Conservation (phyloP, 1,284 basidiomycete genomes). For the Austroboletus rostrupii region DNA sequence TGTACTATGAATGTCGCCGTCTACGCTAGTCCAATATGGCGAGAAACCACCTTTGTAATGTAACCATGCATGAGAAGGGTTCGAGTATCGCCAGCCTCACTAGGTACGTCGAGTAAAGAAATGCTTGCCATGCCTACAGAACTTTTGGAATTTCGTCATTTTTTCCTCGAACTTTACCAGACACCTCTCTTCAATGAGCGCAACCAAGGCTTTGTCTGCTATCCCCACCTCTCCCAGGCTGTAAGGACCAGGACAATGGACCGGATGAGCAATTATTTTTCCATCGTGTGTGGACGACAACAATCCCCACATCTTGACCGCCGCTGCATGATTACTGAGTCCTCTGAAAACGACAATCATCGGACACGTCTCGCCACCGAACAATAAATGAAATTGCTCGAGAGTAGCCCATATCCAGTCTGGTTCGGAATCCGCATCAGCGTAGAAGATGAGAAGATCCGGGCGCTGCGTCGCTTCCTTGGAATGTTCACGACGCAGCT, state of each 20-base stretch:
- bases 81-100: not conserved
- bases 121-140: conserved; percentile 16
- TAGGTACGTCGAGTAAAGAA: conserved; percentile 20
- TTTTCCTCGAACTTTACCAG: conserved; percentile 20
- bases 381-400: conserved; percentile 16
- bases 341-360: conserved; percentile 24
- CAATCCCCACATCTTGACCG: conserved; percentile 14
- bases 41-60: not conserved
- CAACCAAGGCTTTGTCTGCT: conserved; percentile 16
- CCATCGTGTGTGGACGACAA: conserved; percentile 11
- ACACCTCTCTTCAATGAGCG: conserved; percentile 24
- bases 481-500: conserved; percentile 1
- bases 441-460: conserved; percentile 25
- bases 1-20: no score
- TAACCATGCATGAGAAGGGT: not conserved
- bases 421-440: conserved; percentile 9
- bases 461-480: conserved; percentile 9
- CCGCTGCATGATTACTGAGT: conserved; percentile 14
- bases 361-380: conserved; percentile 22
- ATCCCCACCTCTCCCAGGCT: conserved; percentile 15
- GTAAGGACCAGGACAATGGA: conserved; percentile 18
- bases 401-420: conserved; percentile 17
- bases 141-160: conserved; percentile 20
- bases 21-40: no score
- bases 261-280: conserved; percentile 19